Evolutionary conservation across 352 stramenopile genomes (phyloP), one percentile per base, ranked within the genome.

Genomic region (Phytophthora podocarpi): DNA sequence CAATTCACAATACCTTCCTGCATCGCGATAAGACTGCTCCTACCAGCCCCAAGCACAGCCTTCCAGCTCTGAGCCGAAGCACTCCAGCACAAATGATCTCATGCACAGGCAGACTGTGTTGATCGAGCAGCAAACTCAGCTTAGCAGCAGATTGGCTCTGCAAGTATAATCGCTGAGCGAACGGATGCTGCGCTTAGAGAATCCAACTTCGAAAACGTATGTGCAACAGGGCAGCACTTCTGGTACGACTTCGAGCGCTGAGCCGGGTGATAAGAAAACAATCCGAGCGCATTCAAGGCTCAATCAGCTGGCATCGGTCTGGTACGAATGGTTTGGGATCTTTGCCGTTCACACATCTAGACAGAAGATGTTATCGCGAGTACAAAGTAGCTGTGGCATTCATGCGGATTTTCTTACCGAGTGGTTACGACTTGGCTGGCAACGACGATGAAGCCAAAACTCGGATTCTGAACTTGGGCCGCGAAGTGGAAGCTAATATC

Each of bases 321-420:
- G 35, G 48, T 47, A 39, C 24, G 35, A 47, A 23, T 48, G 48
- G 34, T 57, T 57, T 37, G 6, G 9, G 23, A 45, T 6, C 24
- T 57, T 12, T 7, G 15, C 16, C 23, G 2, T 4, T n/a, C 2
- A 15, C 3, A 7, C 15, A 30, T 3, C 30, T 20, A 41, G 28
- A 53, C 30, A 2, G 45, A 18, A 20, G 35, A 39, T 24, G 48
- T 5, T 46, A 57, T 18, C 48, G 47, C 15, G 48, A 57, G 35
- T 35, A 8, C 24, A 57, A 57, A 18, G 48, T 57, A 3, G 36
- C 30, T 23, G 18, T 57, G 2, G 48, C 48, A 4, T 57, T 47
- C 26, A 64, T 56, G 43, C 28, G 34, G 6, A 41, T 56, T 35
- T 51, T 56, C 43, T 42, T 64, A 49, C 45, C 43, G 1, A 6